Evolutionary conservation across 2,329 filamentous ascomycete genomes (phyloP), one percentile per base, ranked within the genome.

Genomic region (Paecilomyces sp.): DNA sequence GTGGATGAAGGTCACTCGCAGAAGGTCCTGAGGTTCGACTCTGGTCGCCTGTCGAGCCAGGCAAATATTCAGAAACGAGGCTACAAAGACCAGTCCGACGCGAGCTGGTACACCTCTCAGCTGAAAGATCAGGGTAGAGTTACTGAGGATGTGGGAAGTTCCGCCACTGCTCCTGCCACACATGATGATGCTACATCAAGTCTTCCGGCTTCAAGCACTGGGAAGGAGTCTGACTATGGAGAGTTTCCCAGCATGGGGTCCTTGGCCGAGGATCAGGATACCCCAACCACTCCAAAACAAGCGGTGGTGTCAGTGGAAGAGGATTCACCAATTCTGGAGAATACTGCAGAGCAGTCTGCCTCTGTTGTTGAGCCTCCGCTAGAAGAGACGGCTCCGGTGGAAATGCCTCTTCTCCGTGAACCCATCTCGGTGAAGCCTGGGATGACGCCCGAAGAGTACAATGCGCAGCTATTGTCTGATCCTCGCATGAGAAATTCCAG

Each of bases 381-480:
- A 36, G 61, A 54, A 54, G 41, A 36, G 36, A 52, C 60, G 25
- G 15, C 53, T 24, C 59, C 64, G 15, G 56, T 70, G 5, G 68
- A 71, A 4, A 65, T 68, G 3, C 51, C 55, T 4, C 55, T 60
- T 24, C 28, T 61, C 12, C 64, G 58, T 18, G 61, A 66, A 28
- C 55, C 57, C 8, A 61, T 62, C 9, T 64, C 68, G 24, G 72
- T 72, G 24, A 74, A 77, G 34, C 72, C 74, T 18, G 74, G 73
- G 11, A 77, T 94, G 78, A 96, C 91, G 0, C 90, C 94, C 0
- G 93, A 99, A 74, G 90, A 97, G 70, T 92, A 97, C 74, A 99
- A 97, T 70, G 89, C 90, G 9, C 80, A 89, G 61, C 81, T 97
- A 1, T 81, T 99, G 3, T 85, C 89, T 2, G 92, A 97, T 68